Percentiles rank a stretch among this genome's conserved stretches.
Evolutionary conservation across 1,284 basidiomycete genomes (phyloP).

Genomic region (Lentinus polychrous): DNA sequence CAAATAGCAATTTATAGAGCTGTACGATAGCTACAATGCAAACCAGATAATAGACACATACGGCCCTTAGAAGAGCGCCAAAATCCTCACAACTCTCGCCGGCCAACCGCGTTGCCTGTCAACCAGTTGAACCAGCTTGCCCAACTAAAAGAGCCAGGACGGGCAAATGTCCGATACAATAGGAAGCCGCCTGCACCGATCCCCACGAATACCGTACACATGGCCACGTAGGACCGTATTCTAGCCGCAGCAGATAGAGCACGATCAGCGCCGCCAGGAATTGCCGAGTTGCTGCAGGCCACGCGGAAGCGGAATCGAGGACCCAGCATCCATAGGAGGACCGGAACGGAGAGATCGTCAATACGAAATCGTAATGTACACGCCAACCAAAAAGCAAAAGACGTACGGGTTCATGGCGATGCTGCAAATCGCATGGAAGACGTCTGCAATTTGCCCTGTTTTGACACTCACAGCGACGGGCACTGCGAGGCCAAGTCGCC

Average conservation of each 20-base stretch:
- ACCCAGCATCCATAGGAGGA: conserved; percentile 11
- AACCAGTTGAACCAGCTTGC: conserved; percentile 36
- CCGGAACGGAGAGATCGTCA: conserved; percentile 1
- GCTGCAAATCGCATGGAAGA: conserved; percentile 80
- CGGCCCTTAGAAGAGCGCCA: background rate
- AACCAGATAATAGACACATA: conserved; percentile 6
- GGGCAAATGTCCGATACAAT: conserved; percentile 57
- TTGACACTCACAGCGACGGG: conserved; percentile 90
- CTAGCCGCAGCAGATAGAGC: conserved; percentile 60
- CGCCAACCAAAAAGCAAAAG: conserved; percentile 13
- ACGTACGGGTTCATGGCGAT: conserved; percentile 84
- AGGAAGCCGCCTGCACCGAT: conserved; percentile 63
- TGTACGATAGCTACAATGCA: conserved; percentile 11
- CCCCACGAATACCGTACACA: conserved; percentile 66
- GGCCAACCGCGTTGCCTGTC: conserved; percentile 52
- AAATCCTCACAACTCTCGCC: conserved; percentile 11
- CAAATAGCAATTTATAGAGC: conserved; percentile 12
- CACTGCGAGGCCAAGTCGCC: conserved; percentile 77
- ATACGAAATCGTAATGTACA: conserved; percentile 4
- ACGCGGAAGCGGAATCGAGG: conserved; percentile 8
- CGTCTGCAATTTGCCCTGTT: conserved; percentile 80
- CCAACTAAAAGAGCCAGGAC: conserved; percentile 44
- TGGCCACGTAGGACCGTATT: conserved; percentile 59
- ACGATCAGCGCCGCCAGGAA: conserved; percentile 74
- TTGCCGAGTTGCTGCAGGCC: conserved; percentile 47